Evolutionary conservation across 345 rosid genomes (phyloP), one percentile per base, ranked within the genome.

Genomic region (Pugionium cornutum): DNA sequence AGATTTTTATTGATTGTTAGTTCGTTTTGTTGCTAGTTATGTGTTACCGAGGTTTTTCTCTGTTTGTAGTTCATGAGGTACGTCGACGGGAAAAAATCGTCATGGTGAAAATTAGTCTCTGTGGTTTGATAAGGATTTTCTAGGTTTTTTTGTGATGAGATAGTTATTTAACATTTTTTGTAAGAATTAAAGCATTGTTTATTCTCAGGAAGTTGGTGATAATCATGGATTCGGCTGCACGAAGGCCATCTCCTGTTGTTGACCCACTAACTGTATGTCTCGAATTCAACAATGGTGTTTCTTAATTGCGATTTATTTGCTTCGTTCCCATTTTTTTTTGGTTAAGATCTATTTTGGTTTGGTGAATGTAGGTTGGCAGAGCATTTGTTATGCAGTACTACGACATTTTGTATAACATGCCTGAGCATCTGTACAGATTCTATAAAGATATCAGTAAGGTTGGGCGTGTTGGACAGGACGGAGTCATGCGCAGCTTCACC

Each of bases 371-470:
- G 87, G 80, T 83, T n/a, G 87, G 81, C 29, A 74, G 44, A 18
- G 77, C 77, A 2, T 83, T 83, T 72, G 81, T 76, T 7, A 71
- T 30, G 46, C 87, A 78, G 62, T 83, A 83, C 72, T 83, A 83
- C 67, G 64, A 47, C n/a, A 69, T 83, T 26, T 10, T 78, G 80
- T 65, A 73, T 43, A 64, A 68, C 31, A 69, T 67, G 34, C 87
- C 87, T 28, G 75, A 80, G 57, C 75, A 47, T 58, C 80, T 83
- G 28, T 71, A 75, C 72, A 74, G 78, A 1, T 83, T 83, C 64
- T 83, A 83, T 56, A 75, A 76, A 39, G 83, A 83, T 48, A 58
- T 29, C 18, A 83, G 87, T 33, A 74, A 72, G 74, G 51, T 80
- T 45, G 80, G 84, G 5, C 87, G 84, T 59, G 78, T 76, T 29